Conservation (phyloP, 129 eudicot genomes). For the Apium graveolens region DNA sequence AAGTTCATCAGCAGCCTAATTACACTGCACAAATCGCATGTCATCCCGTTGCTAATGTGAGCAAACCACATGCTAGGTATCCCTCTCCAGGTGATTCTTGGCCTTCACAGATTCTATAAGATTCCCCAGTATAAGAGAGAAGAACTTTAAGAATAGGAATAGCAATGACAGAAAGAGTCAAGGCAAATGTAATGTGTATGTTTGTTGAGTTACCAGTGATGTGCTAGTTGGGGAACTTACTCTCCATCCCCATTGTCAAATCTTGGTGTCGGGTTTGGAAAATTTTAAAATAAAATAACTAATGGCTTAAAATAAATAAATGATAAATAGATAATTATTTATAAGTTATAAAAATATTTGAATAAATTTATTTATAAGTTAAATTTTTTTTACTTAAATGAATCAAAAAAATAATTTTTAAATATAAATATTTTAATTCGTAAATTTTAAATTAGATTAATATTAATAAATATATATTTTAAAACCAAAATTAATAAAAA, state of each 20-base stretch:
- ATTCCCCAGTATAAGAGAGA: slow-evolving; percentile 20
- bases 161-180: slow-evolving; percentile 5
- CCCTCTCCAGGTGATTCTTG: slow-evolving; percentile 75
- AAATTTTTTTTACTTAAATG: no score
- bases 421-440: no score
- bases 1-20: slow-evolving; percentile 29
- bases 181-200: neutral
- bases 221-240: neutral
- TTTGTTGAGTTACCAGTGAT: neutral
- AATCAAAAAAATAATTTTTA: no score
- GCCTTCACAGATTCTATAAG: slow-evolving; percentile 58
- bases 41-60: slow-evolving; percentile 36
- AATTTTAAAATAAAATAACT: no score
- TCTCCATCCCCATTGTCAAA: neutral
- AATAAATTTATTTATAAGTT: no score
- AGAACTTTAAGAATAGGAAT: neutral
- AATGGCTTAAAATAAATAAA: no score
- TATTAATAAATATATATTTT: no score
- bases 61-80: slow-evolving; percentile 78
- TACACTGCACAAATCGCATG: slow-evolving; percentile 9
- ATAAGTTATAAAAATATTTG: no score
- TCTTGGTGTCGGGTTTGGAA: no score
- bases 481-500: no score
- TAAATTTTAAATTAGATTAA: no score
- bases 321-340: no score